Evolutionary conservation across 176 grass and related monocot genomes (phyloP).

Genomic region (Tillandsia leiboldiana): DNA sequence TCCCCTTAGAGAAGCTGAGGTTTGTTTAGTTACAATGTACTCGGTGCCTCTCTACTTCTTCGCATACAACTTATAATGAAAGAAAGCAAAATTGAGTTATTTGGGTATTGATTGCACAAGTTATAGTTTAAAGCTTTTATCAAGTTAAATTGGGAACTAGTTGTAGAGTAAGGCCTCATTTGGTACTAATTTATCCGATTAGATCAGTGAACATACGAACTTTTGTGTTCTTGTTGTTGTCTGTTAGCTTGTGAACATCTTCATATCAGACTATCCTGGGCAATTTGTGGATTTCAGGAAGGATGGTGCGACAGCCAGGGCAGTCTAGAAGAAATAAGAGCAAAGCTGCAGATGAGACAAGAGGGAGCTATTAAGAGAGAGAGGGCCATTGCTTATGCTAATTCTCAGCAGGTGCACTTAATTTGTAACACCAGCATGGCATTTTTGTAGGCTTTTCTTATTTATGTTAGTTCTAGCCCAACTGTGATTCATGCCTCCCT

Average conservation of each 20-base stretch:
- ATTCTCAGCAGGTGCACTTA: conserved; percentile 46
- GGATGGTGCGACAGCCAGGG: conserved; percentile 91
- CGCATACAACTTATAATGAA: too few species aligned
- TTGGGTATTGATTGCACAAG: too few species aligned
- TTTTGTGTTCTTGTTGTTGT: too few species aligned
- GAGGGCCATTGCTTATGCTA: conserved; percentile 64
- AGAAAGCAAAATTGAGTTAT: too few species aligned
- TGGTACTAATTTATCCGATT: neutral
- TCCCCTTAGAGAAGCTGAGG: conserved; percentile 82
- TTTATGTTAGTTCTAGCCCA: neutral
- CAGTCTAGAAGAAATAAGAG: conserved; percentile 63
- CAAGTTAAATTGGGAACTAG: too few species aligned
- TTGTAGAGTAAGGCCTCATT: neutral
- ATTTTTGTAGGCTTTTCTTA: neutral
- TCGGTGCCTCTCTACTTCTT: neutral
- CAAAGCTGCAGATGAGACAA: conserved; percentile 80
- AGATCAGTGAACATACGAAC: too few species aligned
- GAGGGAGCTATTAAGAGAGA: conserved; percentile 79
- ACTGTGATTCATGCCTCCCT: neutral
- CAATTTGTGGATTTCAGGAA: conserved; percentile 35
- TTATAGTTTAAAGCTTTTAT: too few species aligned
- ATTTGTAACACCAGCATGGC: conserved; percentile 26
- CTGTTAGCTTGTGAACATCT: neutral
- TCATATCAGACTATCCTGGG: neutral
- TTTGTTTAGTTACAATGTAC: neutral